Evolutionary conservation across 2,329 filamentous ascomycete genomes (phyloP), one percentile per base, ranked within the genome.

Genomic region (Anthostomella pinea): DNA sequence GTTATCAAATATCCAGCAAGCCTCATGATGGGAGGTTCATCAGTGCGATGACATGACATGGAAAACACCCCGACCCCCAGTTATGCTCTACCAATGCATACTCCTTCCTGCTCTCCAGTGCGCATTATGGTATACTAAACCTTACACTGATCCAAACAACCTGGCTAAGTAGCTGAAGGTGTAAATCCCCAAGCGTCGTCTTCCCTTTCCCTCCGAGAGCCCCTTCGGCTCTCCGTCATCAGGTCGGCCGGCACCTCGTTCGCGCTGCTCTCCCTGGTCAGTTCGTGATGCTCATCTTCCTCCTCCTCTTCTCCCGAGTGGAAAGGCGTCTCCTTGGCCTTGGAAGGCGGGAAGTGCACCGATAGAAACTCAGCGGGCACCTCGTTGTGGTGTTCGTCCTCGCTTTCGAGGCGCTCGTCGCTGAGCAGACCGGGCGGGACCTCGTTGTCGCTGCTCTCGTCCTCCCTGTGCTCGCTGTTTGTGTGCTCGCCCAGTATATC

Each of bases 361-460:
- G 67, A 67, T 6, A 78, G 46, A 45, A 79, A 76, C 39, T 78
- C 53, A 1, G 41, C 34, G 2, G 53, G 51, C 4, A 54, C 38
- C 3, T 42, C 43, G 13, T 57, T 72, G 41, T 51, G 37, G 15
- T 46, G 39, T 30, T 46, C 51, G 14, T 40, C 39, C 4, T 50
- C 42, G 14, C 34, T 46, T 18, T 39, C 44, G 2, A 44, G 45
- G 3, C 35, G 50, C 10, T 13, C 26, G 14, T 51, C 47, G 25
- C 39, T 25, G 8, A 47, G 25, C 13, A 47, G 31, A 11, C 42
- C 52, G 1, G 39, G 38, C 8, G 48, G 50, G 1, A 52, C 45
- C 15, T 46, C 46, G 17, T 57, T 57, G 14, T 55, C 43, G 30
- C 49, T 51, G 29, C 18, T 17, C 4, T 21, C 19, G 33, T 54